phyloP scores from a whole-genome alignment of 1,139 yeast genomes.

The Saccharomyces pastorianus region DNA sequence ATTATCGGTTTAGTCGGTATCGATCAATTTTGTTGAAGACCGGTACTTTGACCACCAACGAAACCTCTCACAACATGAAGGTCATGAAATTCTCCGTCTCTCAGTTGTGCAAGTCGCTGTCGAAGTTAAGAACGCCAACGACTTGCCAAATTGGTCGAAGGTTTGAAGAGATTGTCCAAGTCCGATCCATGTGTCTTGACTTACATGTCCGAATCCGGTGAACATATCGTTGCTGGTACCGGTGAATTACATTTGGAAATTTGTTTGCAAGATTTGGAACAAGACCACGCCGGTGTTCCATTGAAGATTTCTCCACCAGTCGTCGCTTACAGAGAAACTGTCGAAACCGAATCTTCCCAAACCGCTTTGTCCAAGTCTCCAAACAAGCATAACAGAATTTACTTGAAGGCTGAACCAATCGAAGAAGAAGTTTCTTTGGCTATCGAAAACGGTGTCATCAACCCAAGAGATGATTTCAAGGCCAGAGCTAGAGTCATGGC shows the following conservation, averaged over 20 bases:
- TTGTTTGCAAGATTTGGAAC: conserved; percentile 91
- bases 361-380: conserved; percentile 97
- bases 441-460: conserved; percentile 85
- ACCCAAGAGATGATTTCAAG: conserved; percentile 97
- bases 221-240: conserved; percentile 98
- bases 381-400: conserved; percentile 99
- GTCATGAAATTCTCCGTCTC: conserved; percentile 99
- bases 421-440: conserved; percentile 89
- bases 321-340: conserved; percentile 98
- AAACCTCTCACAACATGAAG: conserved; percentile 97
- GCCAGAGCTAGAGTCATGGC: conserved; percentile 98
- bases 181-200: conserved; percentile 98
- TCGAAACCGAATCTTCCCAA: conserved; percentile 86
- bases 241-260: conserved; percentile 99
- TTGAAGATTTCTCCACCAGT: conserved; percentile 96
- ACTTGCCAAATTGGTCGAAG: conserved; percentile 98
- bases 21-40: conserved; percentile 98
- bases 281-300: conserved; percentile 99
- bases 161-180: conserved; percentile 99
- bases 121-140: conserved; percentile 98
- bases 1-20: conserved; percentile 99
- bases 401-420: conserved; percentile 93
- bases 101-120: conserved; percentile 98
- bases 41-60: conserved; percentile 97
- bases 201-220: conserved; percentile 89